Evolutionary conservation across 2,329 filamentous ascomycete genomes (phyloP).

Genomic region (Colletotrichum cuscutae): DNA sequence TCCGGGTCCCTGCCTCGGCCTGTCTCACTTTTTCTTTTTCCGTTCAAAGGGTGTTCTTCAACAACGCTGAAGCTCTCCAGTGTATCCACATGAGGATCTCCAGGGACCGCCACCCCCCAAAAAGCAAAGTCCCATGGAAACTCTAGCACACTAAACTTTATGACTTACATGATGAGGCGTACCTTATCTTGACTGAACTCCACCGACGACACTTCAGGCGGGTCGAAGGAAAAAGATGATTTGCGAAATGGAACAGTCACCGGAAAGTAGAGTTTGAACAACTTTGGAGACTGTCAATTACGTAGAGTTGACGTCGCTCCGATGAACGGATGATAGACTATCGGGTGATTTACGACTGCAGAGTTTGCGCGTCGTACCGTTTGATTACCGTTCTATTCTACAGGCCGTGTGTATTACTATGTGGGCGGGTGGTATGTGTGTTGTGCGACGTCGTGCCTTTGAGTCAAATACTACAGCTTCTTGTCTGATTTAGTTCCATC

Average conservation of each 20-base stretch:
- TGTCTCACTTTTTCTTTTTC: neutral
- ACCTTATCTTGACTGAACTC: neutral
- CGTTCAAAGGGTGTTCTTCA: neutral
- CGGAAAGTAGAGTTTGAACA: neutral
- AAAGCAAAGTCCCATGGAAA: neutral
- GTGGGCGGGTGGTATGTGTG: neutral
- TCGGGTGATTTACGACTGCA: neutral
- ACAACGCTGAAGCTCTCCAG: neutral
- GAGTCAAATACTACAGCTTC: too few species aligned
- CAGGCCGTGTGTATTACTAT: neutral
- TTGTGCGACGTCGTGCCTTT: too few species aligned
- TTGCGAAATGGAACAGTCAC: neutral
- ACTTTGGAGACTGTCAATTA: neutral
- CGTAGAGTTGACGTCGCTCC: neutral
- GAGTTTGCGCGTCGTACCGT: neutral
- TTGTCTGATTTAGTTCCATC: too few species aligned
- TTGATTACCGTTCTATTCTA: neutral
- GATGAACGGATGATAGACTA: neutral
- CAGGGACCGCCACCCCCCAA: neutral
- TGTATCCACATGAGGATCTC: neutral
- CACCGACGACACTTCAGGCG: neutral
- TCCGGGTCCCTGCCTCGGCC: neutral
- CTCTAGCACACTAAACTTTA: neutral
- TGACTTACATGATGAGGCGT: neutral
- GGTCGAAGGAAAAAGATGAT: neutral